Evolutionary conservation across 1,284 basidiomycete species (phyloP), one percentile per base, ranked within the genome.

Genomic region (Puccinia hordei): DNA sequence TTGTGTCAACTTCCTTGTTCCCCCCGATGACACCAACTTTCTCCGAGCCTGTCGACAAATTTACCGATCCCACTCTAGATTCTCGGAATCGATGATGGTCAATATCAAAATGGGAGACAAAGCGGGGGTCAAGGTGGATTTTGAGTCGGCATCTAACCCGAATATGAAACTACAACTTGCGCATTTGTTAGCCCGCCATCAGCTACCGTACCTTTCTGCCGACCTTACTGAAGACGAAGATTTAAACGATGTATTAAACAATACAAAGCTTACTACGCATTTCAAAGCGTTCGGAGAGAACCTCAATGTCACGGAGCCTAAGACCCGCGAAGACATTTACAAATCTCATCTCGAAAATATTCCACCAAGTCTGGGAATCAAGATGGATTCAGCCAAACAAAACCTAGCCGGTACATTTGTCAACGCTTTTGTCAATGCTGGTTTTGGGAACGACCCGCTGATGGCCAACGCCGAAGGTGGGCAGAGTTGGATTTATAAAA

Each of bases 401-500:
- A 99, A 99, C 86, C 87, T 99, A 77, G 96, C 97, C 0, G 93
- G 94, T 10, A 97, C 95, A 0, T 99, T 99, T 83, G 97, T 99
- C 82, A 99, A 99, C 85, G 97, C 95, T 0, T 99, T 99, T 83
- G 97, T 98, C 81, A 99, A 99, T 84, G 96, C 95, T 55, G 97
- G 97, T 0, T 99, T 97, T 85, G 95, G 95, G 24, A 99, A 99
- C 85, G 97, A 99, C 86, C 98, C 97, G 86, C 90, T 99, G 80
- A 95, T 99, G 92, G 95, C 96, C 5, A 92, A 92, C 84, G 95
- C 95, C 0, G 92, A 94, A 81, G 95, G 98, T 85, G 96, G 96
- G 30, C 93, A 91, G 86, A 95, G 93, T 83, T 99, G 95, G 93
- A 95, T 99, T 82, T 99, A 99, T 89, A 98, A 98, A 90, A 98